phyloP scores from a whole-genome alignment of 441 rosid genomes.

The Populus hybrid region DNA sequence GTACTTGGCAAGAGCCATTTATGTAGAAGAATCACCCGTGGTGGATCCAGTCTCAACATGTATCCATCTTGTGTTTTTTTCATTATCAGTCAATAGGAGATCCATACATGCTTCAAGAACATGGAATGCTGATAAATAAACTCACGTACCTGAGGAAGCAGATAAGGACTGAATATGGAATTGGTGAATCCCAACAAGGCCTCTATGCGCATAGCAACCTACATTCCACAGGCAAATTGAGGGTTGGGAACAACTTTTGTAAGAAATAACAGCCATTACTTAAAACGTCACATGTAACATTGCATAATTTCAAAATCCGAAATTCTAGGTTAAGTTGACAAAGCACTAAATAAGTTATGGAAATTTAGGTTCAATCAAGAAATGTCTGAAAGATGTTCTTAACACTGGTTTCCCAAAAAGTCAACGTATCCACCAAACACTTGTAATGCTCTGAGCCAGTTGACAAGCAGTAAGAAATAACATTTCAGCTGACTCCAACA shows the following conservation, averaged over 20 bases:
- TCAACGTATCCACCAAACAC: no score
- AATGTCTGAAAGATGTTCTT: not conserved
- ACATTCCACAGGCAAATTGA: constrained; percentile 16
- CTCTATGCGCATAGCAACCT: constrained; percentile 67
- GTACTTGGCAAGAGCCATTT: not conserved
- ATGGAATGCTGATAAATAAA: constrained; percentile 1
- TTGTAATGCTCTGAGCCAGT: not conserved
- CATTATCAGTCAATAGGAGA: not conserved
- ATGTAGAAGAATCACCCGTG: no score
- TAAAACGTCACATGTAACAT: not conserved
- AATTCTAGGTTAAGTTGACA: not conserved
- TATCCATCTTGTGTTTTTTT: not conserved
- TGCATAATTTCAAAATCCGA: not conserved
- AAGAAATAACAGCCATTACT: not conserved
- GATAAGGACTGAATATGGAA: constrained; percentile 53
- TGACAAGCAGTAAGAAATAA: not conserved
- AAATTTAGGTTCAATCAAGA: not conserved
- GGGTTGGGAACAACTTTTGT: not conserved
- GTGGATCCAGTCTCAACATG: no score
- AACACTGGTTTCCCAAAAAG: not conserved
- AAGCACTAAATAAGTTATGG: not conserved
- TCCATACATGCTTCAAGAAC: not conserved
- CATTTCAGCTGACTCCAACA: constrained; percentile 7
- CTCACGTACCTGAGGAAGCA: constrained; percentile 53
- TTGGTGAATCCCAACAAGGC: constrained; percentile 48